Conservation (phyloP, 306 rosid species). For the Rubus idaeus region DNA sequence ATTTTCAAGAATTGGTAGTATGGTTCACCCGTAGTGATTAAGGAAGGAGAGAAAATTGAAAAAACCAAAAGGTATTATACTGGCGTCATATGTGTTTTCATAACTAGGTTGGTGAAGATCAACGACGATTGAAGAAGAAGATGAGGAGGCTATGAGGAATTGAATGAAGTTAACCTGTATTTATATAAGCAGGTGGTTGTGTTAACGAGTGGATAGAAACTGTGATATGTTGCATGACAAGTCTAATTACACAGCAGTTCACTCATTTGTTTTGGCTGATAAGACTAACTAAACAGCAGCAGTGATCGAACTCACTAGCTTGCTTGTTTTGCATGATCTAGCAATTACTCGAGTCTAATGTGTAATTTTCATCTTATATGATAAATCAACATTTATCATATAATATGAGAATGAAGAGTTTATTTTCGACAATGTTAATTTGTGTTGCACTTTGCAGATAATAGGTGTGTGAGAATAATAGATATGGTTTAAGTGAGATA, state of each 20-base stretch:
- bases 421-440: neutral
- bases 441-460: no score
- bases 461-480: neutral
- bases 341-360: neutral
- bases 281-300: neutral
- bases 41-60: no score
- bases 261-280: neutral
- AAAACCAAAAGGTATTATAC: no score
- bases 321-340: neutral
- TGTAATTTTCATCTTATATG: neutral
- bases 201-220: neutral
- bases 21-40: no score
- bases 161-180: neutral
- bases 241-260: neutral
- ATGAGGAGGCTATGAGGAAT: neutral
- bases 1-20: no score
- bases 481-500: neutral
- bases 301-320: no score
- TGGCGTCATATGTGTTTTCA: no score
- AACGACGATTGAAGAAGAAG: neutral
- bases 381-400: neutral
- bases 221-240: neutral
- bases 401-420: neutral
- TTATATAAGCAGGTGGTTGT: neutral
- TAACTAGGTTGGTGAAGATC: neutral